Base-by-base conservation (phyloP, 176 grass and related monocot species). In the Areca catechu region DNA sequence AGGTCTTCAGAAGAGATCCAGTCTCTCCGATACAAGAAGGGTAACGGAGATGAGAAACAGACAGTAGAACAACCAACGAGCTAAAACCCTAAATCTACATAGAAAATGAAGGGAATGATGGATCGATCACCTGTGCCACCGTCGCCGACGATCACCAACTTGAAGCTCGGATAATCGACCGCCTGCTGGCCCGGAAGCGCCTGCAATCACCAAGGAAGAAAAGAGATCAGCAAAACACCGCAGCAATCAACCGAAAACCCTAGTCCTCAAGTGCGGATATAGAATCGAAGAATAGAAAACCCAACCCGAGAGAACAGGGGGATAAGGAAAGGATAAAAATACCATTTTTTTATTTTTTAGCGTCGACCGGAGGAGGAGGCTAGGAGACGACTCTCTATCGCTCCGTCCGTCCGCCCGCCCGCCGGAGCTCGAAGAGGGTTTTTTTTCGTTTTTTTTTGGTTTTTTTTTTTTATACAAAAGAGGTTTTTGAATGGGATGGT, bases 111-210 rank as follows among this genome's bases (percentile, higher is more conserved):
- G 0, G 47, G 20, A 27, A 77, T 19, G 19, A 19, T 1, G 22
- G 16, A 52, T 5, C 48, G 5, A 51, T 50, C 29, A 78, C 75
- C 75, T 20, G 75, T 78, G 30, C 75, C 75, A n/a, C 75, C 67
- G 56, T 78, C 67, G 20, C 75, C 67, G 16, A 78, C 75, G 63
- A 78, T 68, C 14, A 78, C 75, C 7, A 78, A 60, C 75, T 78
- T 78, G 49, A 77, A 77, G 75, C 66, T 77, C 19, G 75, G 75
- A 14, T 77, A 77, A 50, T 70, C 50, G 7, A 71, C 53, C 5
- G 68, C 50, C 48, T 78, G 67, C 51, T 78, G 67, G 60, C 52
- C 65, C 19, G 59, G 75, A 48, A 78, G 59, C 22, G 67, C 75
- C 75, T 71, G n/a, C 30, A 27, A 58, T 3, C 64, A 53, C 34